These are phyloP conservation scores for Russula virescens DNA, from an alignment of 768 basidiomycete genomes.

Conservation along the genomic window DNA sequence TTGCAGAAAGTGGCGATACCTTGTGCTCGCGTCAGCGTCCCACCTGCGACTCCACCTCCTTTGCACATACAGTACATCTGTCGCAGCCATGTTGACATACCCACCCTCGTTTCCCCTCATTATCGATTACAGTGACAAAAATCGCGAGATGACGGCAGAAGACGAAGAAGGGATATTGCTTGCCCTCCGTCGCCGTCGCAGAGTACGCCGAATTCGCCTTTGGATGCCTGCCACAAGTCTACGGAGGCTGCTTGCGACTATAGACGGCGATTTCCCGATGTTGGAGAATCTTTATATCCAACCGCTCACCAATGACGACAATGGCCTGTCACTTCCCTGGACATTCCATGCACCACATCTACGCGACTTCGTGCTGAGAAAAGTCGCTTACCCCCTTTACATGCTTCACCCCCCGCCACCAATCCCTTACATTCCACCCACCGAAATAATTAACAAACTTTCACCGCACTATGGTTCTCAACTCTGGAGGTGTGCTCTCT, in stretches of 20 bases:
- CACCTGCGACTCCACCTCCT: not conserved
- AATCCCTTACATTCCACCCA: not conserved
- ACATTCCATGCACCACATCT: not conserved
- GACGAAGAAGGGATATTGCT: not conserved
- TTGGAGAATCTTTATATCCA: not conserved
- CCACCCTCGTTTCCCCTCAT: not conserved
- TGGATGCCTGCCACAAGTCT: not conserved
- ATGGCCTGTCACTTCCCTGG: not conserved
- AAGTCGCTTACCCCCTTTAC: not conserved
- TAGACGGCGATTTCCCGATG: not conserved
- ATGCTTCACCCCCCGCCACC: not conserved
- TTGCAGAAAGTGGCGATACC: constrained; percentile 35
- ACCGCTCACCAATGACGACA: not conserved
- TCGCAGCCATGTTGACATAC: constrained; percentile 38
- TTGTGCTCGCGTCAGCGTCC: not conserved
- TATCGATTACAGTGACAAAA: not conserved
- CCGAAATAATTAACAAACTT: not conserved
- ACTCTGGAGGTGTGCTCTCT: not conserved
- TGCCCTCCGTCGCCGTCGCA: not conserved
- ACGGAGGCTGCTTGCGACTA: not conserved
- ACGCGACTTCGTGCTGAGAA: not conserved
- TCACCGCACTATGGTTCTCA: not conserved
- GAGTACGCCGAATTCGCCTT: not conserved
- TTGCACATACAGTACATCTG: constrained; percentile 28
- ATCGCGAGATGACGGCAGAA: not conserved